phyloP scores from a whole-genome alignment of 139 green algal genomes.

The Coelastrella sp. region DNA sequence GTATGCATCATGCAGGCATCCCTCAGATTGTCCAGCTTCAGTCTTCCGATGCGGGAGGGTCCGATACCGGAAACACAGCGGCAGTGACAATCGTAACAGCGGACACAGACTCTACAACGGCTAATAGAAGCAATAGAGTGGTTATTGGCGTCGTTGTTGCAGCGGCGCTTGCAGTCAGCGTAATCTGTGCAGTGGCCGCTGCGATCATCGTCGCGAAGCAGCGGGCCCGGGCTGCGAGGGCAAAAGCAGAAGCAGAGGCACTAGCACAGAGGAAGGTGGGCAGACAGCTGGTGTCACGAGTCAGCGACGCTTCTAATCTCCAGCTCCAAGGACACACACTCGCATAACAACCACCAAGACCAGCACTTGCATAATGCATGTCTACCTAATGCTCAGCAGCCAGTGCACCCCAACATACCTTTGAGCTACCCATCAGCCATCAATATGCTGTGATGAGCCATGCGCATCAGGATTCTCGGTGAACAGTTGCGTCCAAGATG shows the following conservation, averaged over 20 bases:
- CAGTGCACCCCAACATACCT: too few relatives aligned
- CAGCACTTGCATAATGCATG: too few relatives aligned
- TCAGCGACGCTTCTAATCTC: too few relatives aligned
- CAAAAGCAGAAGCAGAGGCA: neutral
- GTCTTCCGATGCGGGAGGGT: neutral
- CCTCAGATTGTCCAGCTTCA: conserved; percentile 12
- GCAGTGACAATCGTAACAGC: neutral
- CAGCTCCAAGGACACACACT: too few relatives aligned
- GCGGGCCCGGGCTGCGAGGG: neutral
- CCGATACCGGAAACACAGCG: neutral
- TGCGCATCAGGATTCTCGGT: too few relatives aligned
- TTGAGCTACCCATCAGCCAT: too few relatives aligned
- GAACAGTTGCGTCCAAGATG: too few relatives aligned
- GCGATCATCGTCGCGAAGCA: conserved; percentile 2
- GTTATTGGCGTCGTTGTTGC: conserved; percentile 13
- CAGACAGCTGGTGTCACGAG: neutral
- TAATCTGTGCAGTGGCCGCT: neutral
- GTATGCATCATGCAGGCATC: neutral
- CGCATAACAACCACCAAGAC: too few relatives aligned
- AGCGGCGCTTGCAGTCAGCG: conserved; percentile 6
- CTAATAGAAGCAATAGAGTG: neutral
- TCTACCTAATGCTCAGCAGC: too few relatives aligned
- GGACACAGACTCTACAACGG: neutral
- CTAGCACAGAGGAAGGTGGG: neutral
- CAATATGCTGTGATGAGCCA: too few relatives aligned